Evolutionary conservation across 2,329 filamentous ascomycete species (phyloP), one percentile per base, ranked within the genome.

Genomic region (Thielaviopsis ethacetica): DNA sequence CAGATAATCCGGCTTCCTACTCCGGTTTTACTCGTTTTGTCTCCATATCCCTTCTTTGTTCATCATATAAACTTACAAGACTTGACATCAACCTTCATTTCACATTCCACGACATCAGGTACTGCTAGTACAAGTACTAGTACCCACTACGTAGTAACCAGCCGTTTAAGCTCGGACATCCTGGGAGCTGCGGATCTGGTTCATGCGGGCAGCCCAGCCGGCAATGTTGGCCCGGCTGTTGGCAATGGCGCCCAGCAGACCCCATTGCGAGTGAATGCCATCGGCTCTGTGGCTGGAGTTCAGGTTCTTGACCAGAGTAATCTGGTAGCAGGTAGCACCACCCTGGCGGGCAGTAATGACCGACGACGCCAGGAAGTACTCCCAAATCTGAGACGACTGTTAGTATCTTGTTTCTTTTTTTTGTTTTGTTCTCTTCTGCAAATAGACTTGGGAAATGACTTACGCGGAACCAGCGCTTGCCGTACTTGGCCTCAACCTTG

Each of bases 401-500:
- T 59, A 64, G 59, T 12, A 34, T 19, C 12, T 17, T 55, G 57
- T 27, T 27, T 27, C 9, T 9, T 27, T 27, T 27, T 27, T 27
- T 4, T 9, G 4, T 27, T 27, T 4, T 27, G 26, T 27, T 4
- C 26, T 27, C 9, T 4, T 27, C 9, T 4, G 26, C 9, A 4
- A 27, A 27, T 27, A 56, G 22, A 22, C 26, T 21, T 6, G 21
- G 19, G 26, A 27, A 1, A 26, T 55, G 58, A 64, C 86, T 76
- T 79, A 91, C 87, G 71, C 91, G 84, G 82, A 88, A 98, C 93
- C 93, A 98, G 69, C 88, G 80, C 69, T 86, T 84, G 68, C 93
- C 93, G 70, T 97, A 97, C 80, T 96, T 97, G 69, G 87, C 89
- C 72, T 86, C 82, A 62, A 96, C 87, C 77, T 95, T 94, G 61